phyloP scores from a whole-genome alignment of 2,329 filamentous ascomycete species.

The Aureobasidium sp. region DNA sequence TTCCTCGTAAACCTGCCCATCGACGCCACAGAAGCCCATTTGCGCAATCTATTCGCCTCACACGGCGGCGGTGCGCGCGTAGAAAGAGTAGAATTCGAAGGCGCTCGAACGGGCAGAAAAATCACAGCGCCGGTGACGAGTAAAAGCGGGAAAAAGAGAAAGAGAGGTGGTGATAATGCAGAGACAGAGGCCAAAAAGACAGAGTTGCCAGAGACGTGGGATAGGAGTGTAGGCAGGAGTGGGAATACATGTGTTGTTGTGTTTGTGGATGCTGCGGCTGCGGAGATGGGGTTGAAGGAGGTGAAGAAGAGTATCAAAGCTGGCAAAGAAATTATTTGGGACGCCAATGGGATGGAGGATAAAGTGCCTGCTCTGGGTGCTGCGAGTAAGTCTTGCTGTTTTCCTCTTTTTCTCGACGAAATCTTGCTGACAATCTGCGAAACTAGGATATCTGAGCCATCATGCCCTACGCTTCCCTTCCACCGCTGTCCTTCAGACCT shows the following conservation, averaged over 20 bases:
- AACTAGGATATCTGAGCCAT: slow-evolving; percentile 52
- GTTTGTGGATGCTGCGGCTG: slow-evolving; percentile 76
- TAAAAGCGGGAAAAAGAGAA: slow-evolving; percentile 49
- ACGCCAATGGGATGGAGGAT: slow-evolving; percentile 46
- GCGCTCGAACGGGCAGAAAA: slow-evolving; percentile 42
- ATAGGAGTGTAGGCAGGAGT: slow-evolving; percentile 60
- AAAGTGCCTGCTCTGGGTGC: slow-evolving; percentile 53
- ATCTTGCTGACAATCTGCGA: background rate
- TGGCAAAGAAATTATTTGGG: slow-evolving; percentile 59
- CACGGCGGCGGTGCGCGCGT: slow-evolving; percentile 72
- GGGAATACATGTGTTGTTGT: slow-evolving; percentile 74
- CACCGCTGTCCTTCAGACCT: slow-evolving; percentile 57
- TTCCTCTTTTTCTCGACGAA: no score
- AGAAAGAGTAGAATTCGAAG: slow-evolving; percentile 69
- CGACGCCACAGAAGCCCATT: slow-evolving; percentile 70
- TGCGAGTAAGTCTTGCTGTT: slow-evolving; percentile 29
- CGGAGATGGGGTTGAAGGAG: slow-evolving; percentile 71
- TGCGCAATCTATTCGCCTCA: slow-evolving; percentile 66
- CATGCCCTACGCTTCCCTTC: slow-evolving; percentile 65
- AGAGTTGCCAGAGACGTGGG: slow-evolving; percentile 64
- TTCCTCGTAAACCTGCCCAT: slow-evolving; percentile 87
- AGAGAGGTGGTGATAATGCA: slow-evolving; percentile 32
- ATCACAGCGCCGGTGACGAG: slow-evolving; percentile 29
- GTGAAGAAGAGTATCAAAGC: slow-evolving; percentile 52
- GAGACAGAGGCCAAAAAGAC: slow-evolving; percentile 37